A percentile compares a stretch with the other conserved stretches of the same genome.
These are phyloP conservation scores for Suhomyces wounanorum DNA, from an alignment of 1,139 yeast genomes.

Conservation along the genomic window DNA sequence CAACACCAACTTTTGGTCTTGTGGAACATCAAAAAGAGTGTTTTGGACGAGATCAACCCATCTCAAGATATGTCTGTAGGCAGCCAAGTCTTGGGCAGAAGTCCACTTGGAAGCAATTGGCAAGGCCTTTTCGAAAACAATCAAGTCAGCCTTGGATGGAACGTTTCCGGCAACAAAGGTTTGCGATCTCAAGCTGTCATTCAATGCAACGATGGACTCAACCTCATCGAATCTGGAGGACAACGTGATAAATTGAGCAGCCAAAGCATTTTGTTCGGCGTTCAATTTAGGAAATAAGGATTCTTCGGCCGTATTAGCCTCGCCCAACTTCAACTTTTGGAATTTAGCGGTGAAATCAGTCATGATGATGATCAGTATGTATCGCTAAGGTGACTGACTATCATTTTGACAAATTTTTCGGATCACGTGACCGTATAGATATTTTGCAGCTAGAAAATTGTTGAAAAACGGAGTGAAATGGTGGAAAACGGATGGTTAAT, in stretches of 20 bases:
- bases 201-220: conserved; percentile 59
- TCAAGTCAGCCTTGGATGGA: conserved; percentile 68
- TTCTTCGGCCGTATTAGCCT: conserved; percentile 29
- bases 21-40: conserved; percentile 56
- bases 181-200: conserved; percentile 64
- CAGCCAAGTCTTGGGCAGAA: conserved; percentile 53
- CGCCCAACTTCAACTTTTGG: conserved; percentile 41
- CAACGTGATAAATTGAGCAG: conserved; percentile 79
- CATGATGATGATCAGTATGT: conserved; percentile 27
- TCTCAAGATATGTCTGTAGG: conserved; percentile 79
- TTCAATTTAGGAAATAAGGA: conserved; percentile 39
- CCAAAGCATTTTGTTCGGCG: conserved; percentile 65
- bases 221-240: conserved; percentile 59
- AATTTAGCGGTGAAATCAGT: conserved; percentile 46
- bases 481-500: no score
- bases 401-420: conserved; percentile 10
- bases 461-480: neutral
- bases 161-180: conserved; percentile 70
- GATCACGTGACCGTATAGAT: conserved; percentile 7
- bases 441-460: conserved; percentile 3
- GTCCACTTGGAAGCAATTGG: conserved; percentile 62
- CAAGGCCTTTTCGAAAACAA: conserved; percentile 63
- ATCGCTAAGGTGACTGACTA: neutral
- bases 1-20: conserved; percentile 50
- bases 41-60: conserved; percentile 90